Evolutionary conservation across 176 grass and related monocot genomes (phyloP), one percentile per base, ranked within the genome.

Genomic region (Chrysopogon serrulatus): DNA sequence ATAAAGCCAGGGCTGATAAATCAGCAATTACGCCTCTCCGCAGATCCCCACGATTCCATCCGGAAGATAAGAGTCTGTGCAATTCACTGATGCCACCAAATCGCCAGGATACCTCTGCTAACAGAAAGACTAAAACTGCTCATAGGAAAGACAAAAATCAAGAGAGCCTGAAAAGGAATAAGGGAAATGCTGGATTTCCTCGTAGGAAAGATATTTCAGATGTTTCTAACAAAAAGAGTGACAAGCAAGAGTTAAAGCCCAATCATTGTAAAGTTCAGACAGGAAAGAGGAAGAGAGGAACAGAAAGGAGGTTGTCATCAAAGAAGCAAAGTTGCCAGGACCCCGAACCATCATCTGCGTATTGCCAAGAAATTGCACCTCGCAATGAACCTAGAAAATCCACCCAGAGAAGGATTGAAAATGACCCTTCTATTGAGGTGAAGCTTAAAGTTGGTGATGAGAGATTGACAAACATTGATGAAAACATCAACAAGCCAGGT

Each of bases 261-360:
- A 79, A 5, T 36, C 34, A 23, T 39, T 34, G 54, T 57, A 27
- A 62, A 61, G 48, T 30, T 10, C 28, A 31, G 37, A 78, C 37
- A 68, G 47, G 69, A 75, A 83, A 79, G 51, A 79, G 81, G 76
- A 87, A 90, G 73, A 90, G 56, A 66, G 72, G 33, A 43, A 71
- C 32, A 0, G 53, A 40, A 44, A 66, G 26, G 31, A 71, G 66
- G 71, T 9, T 11, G 6, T 34, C 42, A 84, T 44, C 27, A 65
- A 39, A 74, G 74, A 79, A 40, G 47, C 26, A 61, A 48, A 61
- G 36, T 17, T 71, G n/a, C 47, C 23, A 68, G 18, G 35, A 80
- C 3, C 34, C 26, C 11, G 69, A 76, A 63, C 77, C 63, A 53
- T 54, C 8, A 6, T 10, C 54, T 33, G 19, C 68, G 45, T 66